phyloP scores from a whole-genome alignment of 352 stramenopile species.

The Phytophthora citricola region DNA sequence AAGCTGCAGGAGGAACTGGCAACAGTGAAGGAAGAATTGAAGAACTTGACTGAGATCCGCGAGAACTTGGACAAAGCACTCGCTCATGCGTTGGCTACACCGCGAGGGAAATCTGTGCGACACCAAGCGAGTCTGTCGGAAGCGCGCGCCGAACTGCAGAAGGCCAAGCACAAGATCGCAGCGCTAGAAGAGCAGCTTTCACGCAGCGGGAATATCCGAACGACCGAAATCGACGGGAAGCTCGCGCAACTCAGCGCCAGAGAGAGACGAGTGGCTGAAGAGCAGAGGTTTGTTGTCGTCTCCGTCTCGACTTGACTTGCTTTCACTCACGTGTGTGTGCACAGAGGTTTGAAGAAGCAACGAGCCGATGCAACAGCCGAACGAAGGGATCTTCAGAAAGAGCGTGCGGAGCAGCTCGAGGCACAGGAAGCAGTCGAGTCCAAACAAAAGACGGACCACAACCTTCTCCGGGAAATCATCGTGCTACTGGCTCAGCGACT shows the following conservation, averaged over 20 bases:
- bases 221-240: conserved; percentile 52
- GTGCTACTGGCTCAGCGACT: conserved; percentile 49
- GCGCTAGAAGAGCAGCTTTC: conserved; percentile 53
- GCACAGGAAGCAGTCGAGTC: conserved; percentile 9
- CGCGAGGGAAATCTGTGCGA: conserved; percentile 16
- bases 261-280: conserved; percentile 48
- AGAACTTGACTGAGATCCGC: conserved; percentile 30
- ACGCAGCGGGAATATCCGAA: conserved; percentile 26
- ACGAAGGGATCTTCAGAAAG: conserved; percentile 39
- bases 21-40: conserved; percentile 21
- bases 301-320: not conserved
- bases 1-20: conserved; percentile 19
- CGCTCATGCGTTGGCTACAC: conserved; percentile 27
- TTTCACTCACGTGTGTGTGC: conserved; percentile 4
- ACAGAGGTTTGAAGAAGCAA: conserved; percentile 53
- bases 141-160: conserved; percentile 56
- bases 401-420: conserved; percentile 22
- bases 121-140: conserved; percentile 33
- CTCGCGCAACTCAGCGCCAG: conserved; percentile 33
- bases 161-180: conserved; percentile 57
- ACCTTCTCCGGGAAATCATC: conserved; percentile 57
- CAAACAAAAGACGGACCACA: conserved; percentile 49
- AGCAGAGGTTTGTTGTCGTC: conserved; percentile 51
- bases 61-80: conserved; percentile 34
- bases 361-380: conserved; percentile 42